Evolutionary conservation across 164 flowering plant genomes (phyloP), one percentile per base, ranked within the genome.

Genomic region (Chimonanthus praecox): DNA sequence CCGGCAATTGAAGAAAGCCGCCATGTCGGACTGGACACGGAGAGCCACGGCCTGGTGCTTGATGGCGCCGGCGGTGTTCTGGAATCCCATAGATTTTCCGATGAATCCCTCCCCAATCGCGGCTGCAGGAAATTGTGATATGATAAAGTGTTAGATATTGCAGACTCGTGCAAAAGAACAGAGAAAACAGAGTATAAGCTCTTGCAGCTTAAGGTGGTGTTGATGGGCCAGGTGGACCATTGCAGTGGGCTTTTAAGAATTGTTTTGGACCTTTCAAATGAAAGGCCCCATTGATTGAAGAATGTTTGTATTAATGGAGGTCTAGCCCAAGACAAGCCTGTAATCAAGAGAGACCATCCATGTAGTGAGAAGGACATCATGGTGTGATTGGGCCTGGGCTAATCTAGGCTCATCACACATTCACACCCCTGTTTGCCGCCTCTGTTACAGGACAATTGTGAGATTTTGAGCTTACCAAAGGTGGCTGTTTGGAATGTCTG

Each of bases 21-120:
- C 45, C 80, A 67, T 76, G 73, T 87, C 87, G 0, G 82, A 76
- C 33, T 82, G 81, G 7, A 81, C 84, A 4, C 86, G 76, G 9
- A 87, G 80, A 6, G 90, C 90, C 58, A 87, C 90, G 0, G 92
- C 90, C 68, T 90, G 91, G 76, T 87, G 86, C 46, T 88, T 89
- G 48, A 76, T 81, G 0, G 94, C 84, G 4, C 94, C 94, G 3
- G 92, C 91, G 0, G 88, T 85, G 85, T 90, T 88, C 50, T 71
- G 75, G 74, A 90, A 86, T 66, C 85, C 89, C 82, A 90, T 87
- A 0, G 77, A 58, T 70, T 80, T 86, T 62, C 74, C 80, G 9
- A 86, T 74, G 71, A 89, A 88, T 18, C 87, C 86, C 1, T 63
- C 33, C 6, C 87, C 94, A 5, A 84, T 51, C 0, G 77, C 87